phyloP scores from a whole-genome alignment of 1,284 basidiomycete genomes.

The Dichomitus squalens region DNA sequence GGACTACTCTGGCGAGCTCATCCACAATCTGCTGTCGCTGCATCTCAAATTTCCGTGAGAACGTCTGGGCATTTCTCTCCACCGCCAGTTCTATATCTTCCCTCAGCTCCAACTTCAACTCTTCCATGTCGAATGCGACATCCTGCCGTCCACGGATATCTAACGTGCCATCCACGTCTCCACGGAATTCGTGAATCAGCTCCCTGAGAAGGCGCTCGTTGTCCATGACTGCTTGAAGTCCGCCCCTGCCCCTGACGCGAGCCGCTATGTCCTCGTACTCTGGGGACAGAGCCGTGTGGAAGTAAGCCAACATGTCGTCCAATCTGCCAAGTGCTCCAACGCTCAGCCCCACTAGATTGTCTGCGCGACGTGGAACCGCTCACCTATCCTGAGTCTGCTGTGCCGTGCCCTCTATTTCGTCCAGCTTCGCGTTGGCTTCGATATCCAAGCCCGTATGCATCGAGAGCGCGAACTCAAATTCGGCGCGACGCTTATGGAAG shows the following conservation, averaged over 20 bases:
- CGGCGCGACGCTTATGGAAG: conserved; percentile 37
- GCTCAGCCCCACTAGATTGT: background rate
- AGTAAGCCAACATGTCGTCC: conserved; percentile 13
- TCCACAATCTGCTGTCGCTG: conserved; percentile 22
- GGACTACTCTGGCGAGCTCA: conserved; percentile 24
- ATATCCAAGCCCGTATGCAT: conserved; percentile 39
- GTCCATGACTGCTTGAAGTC: conserved; percentile 2
- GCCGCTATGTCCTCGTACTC: conserved; percentile 17
- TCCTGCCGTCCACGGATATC: conserved; percentile 2
- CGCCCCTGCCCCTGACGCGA: conserved; percentile 13
- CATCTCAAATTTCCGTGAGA: conserved; percentile 14
- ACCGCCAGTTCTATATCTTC: conserved; percentile 3
- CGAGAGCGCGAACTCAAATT: conserved; percentile 37
- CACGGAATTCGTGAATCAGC: conserved; percentile 31
- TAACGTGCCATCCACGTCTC: background rate
- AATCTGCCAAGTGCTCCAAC: conserved; percentile 30
- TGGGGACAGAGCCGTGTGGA: conserved; percentile 12
- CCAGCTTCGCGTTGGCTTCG: conserved; percentile 37
- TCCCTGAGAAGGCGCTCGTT: conserved; percentile 25
- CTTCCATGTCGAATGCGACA: background rate
- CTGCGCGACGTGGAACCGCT: background rate
- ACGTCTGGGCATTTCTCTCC: conserved; percentile 2
- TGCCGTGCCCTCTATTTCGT: conserved; percentile 18
- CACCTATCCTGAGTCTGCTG: conserved; percentile 8
- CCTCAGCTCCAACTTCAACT: background rate